Base-by-base conservation (phyloP, 768 basidiomycete species). In the Termitomyces sp. region DNA sequence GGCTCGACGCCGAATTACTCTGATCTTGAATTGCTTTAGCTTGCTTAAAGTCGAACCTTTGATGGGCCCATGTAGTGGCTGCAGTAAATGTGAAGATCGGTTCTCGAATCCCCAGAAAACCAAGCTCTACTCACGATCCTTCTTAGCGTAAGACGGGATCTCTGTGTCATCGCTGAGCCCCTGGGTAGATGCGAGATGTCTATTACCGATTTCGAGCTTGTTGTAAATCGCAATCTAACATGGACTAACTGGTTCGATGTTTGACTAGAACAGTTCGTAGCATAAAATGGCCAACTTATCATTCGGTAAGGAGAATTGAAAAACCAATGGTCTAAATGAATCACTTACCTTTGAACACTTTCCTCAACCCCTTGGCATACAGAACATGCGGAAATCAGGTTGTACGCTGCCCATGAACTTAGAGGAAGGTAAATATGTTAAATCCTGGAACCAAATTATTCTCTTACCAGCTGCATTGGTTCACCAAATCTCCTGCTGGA, bases 381-480 rank as follows among this genome's bases (percentile, higher is more conserved):
- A 10, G 76, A 72, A 51, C 82, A 83, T 8, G 76, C 82, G 61
- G 75, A 75, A 57, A 81, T 64, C 12, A 83, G 67, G 52, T 84
- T 84, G 58, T 84, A 84, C 9, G 75, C 77, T 19, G 77, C 72
- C 81, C 81, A 82, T 0, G 82, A 83, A 47, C 82, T 84, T 30
- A 3, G 55, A 9, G 12, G 28, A 19, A n/a, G 32, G 11, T 47
- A 17, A 48, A 28, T 45, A 7, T n/a, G n/a, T n/a, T n/a, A 12
- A 23, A 23, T 28, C n/a, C 6, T 39, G 8, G 2, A 23, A 23
- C 11, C 0, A 34, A 34, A 34, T 5, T 44, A 2, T 42, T 37
- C 14, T 19, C 68, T 51, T 59, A 78, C 78, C 77, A 79, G 28
- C 68, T 70, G 54, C 77, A 78, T 7, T 57, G 44, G 49, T 63